Conservation (phyloP, 2,329 filamentous ascomycete species). For the Nakataea oryzae region DNA sequence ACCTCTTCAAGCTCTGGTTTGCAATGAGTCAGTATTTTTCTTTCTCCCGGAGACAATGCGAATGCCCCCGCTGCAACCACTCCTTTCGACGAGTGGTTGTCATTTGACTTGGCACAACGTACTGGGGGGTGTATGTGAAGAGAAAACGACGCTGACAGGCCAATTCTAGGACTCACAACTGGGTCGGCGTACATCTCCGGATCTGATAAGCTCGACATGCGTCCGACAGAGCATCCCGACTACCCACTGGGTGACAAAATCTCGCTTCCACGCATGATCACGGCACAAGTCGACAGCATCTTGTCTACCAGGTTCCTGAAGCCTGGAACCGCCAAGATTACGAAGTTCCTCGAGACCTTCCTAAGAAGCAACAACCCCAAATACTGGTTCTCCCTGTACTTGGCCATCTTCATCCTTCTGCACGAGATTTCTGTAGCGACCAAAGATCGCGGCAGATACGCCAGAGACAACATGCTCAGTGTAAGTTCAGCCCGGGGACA, state of each 20-base stretch:
- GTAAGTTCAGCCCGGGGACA: background rate
- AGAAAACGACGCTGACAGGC: background rate
- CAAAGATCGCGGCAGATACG: conserved; percentile 30
- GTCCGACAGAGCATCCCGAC: conserved; percentile 20
- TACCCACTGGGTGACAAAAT: conserved; percentile 26
- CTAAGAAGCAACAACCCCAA: conserved; percentile 21
- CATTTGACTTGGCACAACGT: no score
- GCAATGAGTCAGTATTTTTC: conserved; percentile 28
- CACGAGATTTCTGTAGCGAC: conserved; percentile 28
- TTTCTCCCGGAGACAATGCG: background rate
- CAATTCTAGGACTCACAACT: conserved; percentile 28
- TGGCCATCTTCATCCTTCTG: conserved; percentile 29
- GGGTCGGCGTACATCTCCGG: conserved; percentile 32
- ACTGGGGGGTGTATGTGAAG: background rate
- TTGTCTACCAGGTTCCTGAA: conserved; percentile 24
- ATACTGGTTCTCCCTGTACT: conserved; percentile 25
- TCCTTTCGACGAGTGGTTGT: no score
- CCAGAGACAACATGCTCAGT: conserved; percentile 20
- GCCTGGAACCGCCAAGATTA: conserved; percentile 20
- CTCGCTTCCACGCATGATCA: conserved; percentile 30
- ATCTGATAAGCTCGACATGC: conserved; percentile 28
- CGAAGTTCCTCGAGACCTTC: conserved; percentile 22
- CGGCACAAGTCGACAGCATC: conserved; percentile 34
- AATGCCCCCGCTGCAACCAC: background rate
- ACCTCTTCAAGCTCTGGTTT: conserved; percentile 34